These are phyloP conservation scores for Secale cereale DNA, from an alignment of 176 grass and related monocot species.

Conservation along the genomic window DNA sequence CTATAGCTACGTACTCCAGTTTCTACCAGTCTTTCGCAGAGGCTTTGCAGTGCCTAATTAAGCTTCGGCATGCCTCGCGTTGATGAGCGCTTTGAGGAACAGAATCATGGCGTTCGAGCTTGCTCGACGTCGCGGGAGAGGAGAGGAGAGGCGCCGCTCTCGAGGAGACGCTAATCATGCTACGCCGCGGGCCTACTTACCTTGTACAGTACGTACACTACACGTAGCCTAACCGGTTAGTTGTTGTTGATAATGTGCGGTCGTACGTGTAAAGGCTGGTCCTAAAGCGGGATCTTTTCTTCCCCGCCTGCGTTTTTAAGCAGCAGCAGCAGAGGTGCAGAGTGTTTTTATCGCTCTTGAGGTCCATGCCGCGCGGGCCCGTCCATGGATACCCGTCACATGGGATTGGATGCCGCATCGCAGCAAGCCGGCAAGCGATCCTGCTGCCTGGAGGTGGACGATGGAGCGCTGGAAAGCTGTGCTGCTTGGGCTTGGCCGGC, in stretches of 20 bases:
- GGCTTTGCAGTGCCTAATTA: not conserved
- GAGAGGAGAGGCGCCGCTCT: conserved; percentile 16
- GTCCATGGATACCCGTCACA: conserved; percentile 1
- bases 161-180: conserved; percentile 32
- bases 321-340: not conserved
- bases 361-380: not conserved
- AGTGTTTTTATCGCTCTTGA: not conserved
- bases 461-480: not conserved
- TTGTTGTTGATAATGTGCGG: not conserved
- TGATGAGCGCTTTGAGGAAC: conserved; percentile 28
- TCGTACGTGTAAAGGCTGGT: not conserved
- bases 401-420: not conserved
- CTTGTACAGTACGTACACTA: not conserved
- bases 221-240: not conserved
- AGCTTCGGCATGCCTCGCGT: not conserved
- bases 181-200: not conserved
- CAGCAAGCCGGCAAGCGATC: not conserved
- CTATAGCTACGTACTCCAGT: not conserved
- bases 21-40: not conserved
- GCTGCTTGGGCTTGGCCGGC: conserved; percentile 4
- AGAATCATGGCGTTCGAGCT: conserved; percentile 39
- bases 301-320: not conserved
- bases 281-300: conserved; percentile 9
- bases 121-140: not conserved
- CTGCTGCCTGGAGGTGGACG: conserved; percentile 13